A percentile compares a stretch with the other conserved stretches of the same genome.
Evolutionary conservation across 2,329 filamentous ascomycete genomes (phyloP).

Genomic region (Botrytis pseudocinerea): DNA sequence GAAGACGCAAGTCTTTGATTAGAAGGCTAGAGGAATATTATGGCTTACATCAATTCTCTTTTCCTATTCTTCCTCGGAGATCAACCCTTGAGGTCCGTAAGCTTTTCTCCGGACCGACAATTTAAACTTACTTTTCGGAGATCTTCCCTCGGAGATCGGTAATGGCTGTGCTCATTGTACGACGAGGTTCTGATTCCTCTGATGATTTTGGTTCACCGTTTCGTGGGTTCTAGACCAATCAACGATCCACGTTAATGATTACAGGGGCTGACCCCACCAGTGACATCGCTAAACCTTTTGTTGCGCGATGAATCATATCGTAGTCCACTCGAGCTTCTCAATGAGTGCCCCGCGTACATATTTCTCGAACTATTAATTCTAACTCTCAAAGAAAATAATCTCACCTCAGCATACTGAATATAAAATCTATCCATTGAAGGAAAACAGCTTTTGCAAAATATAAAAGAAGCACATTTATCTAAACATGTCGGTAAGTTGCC

Average conservation of each 20-base stretch:
- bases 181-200: background rate
- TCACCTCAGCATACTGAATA: constrained; percentile 13
- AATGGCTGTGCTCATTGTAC: background rate
- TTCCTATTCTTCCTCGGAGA: constrained; percentile 12
- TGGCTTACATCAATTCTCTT: background rate
- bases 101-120: background rate
- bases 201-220: background rate
- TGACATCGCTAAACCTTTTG: constrained; percentile 20
- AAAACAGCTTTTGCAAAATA: background rate
- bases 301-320: constrained; percentile 1
- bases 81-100: background rate
- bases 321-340: background rate
- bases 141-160: constrained; percentile 11
- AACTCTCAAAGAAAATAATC: constrained; percentile 13
- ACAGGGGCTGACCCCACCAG: constrained; percentile 10
- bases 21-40: background rate
- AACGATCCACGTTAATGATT: background rate
- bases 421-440: constrained; percentile 1
- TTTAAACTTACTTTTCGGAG: constrained; percentile 8
- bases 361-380: background rate
- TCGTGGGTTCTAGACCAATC: background rate
- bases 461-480: background rate
- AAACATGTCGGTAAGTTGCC: constrained; percentile 20
- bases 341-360: constrained; percentile 19
- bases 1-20: constrained; percentile 22